These are phyloP conservation scores for Gastrodia elata DNA, from an alignment of 106 monocot genomes.

Conservation along the genomic window DNA sequence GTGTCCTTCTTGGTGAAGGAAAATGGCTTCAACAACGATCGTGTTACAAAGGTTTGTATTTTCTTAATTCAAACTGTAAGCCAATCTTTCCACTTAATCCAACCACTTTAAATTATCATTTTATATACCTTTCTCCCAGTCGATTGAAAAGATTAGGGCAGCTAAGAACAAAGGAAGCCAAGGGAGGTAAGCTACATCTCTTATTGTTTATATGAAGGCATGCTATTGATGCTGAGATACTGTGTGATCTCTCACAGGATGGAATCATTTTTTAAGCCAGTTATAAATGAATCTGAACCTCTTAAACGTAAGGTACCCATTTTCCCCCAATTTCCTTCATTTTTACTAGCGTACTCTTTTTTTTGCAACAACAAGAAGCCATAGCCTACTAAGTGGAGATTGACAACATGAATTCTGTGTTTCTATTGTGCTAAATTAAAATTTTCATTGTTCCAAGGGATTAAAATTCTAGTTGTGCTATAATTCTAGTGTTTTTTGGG, in stretches of 20 bases:
- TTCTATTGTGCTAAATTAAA: not conserved
- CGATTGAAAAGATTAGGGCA: constrained; percentile 87
- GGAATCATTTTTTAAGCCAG: constrained; percentile 90
- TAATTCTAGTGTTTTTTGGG: not conserved
- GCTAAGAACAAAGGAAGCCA: constrained; percentile 83
- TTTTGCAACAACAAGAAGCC: not conserved
- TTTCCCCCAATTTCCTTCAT: no score
- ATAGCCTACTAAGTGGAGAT: no score
- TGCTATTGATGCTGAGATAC: not conserved
- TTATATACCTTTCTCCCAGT: constrained; percentile 25
- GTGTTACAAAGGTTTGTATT: constrained; percentile 70
- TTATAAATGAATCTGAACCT: constrained; percentile 38
- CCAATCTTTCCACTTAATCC: not conserved
- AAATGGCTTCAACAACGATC: constrained; percentile 83
- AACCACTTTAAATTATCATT: not conserved
- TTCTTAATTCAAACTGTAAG: not conserved
- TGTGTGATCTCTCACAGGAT: constrained; percentile 36
- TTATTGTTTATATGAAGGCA: not conserved
- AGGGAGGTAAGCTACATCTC: constrained; percentile 39
- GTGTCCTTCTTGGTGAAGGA: constrained; percentile 73
- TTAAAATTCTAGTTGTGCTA: no score
- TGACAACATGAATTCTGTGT: not conserved
- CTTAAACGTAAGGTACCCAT: constrained; percentile 70
- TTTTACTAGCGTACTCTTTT: not conserved
- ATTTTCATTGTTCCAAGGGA: not conserved